Evolutionary conservation across 805 yeast genomes (phyloP).

Genomic region (Tetrapisispora taiwanensis): DNA sequence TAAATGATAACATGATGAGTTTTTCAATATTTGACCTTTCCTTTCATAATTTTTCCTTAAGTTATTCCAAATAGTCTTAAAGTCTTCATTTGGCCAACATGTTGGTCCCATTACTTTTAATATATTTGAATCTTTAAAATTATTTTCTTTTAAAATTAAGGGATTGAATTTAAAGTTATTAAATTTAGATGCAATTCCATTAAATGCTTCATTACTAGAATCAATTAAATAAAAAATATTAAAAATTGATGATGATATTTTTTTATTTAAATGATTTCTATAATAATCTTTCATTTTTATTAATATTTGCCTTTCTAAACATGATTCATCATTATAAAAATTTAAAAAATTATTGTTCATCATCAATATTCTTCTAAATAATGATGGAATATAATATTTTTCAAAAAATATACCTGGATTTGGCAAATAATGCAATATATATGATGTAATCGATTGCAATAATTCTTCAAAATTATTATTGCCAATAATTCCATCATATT

Average conservation of each 20-base stretch:
- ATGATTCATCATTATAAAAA: not conserved
- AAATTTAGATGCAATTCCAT: no score
- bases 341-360: not conserved
- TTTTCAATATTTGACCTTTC: not conserved
- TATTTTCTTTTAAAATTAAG: not conserved
- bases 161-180: not conserved
- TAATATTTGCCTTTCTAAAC: not conserved
- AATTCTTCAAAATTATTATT: not conserved
- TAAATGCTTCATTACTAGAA: not conserved
- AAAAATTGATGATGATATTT: not conserved
- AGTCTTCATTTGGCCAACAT: not conserved
- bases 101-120: not conserved
- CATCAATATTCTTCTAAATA: slow-evolving; percentile 1
- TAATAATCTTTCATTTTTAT: not conserved
- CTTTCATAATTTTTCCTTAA: not conserved
- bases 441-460: not conserved
- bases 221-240: not conserved
- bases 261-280: not conserved
- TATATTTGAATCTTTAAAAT: not conserved
- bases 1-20: not conserved
- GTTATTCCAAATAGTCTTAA: not conserved
- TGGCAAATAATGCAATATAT: not conserved
- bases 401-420: not conserved
- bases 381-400: slow-evolving; percentile 1
- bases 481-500: not conserved